phyloP scores from a whole-genome alignment of 768 basidiomycete genomes.

The Suillus placidus region DNA sequence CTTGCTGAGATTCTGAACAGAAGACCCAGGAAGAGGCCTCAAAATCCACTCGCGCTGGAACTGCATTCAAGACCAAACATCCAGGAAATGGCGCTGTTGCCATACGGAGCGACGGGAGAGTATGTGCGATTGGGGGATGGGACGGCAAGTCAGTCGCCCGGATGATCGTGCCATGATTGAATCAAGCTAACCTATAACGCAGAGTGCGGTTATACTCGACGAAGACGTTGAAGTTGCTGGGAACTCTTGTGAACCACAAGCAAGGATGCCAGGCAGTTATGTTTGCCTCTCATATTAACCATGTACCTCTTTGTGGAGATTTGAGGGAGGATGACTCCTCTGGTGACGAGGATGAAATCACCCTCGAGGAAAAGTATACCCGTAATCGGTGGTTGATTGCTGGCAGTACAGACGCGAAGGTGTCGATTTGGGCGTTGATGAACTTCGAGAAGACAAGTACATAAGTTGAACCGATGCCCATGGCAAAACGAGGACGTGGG shows the following conservation, averaged over 20 bases:
- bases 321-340: constrained; percentile 36
- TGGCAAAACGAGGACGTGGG: background rate
- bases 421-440: constrained; percentile 73
- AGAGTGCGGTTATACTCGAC: constrained; percentile 87
- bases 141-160: constrained; percentile 74
- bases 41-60: constrained; percentile 29
- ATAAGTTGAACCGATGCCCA: background rate
- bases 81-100: constrained; percentile 81
- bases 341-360: constrained; percentile 56
- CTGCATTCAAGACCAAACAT: constrained; percentile 62
- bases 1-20: background rate
- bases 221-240: constrained; percentile 78
- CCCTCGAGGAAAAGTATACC: constrained; percentile 43
- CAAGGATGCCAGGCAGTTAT: constrained; percentile 71
- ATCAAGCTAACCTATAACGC: constrained; percentile 3
- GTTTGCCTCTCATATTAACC: constrained; percentile 52
- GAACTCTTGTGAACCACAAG: constrained; percentile 83
- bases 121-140: constrained; percentile 93
- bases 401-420: constrained; percentile 68
- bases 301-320: constrained; percentile 16
- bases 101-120: constrained; percentile 71
- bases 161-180: background rate
- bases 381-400: constrained; percentile 64
- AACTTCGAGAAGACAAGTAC: constrained; percentile 42
- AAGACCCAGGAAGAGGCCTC: constrained; percentile 18